Conservation (phyloP, 345 rosid species). For the Mangifera indica region DNA sequence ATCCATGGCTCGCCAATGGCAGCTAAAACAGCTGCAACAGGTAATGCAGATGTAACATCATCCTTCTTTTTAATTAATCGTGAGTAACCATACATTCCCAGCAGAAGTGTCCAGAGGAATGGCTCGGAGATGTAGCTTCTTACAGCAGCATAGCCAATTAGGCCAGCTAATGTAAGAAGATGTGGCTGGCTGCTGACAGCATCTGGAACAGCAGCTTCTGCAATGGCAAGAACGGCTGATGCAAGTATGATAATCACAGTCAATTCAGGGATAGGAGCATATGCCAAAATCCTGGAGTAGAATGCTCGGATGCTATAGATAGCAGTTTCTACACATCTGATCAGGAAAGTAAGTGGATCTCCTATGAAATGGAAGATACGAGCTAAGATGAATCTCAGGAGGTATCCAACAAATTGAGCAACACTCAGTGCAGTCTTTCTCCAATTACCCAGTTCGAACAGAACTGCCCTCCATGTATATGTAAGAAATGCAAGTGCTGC, state of each 20-base stretch:
- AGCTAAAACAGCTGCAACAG: conserved; percentile 72
- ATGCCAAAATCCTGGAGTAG: conserved; percentile 68
- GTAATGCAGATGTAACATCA: conserved; percentile 75
- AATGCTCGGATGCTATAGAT: conserved; percentile 55
- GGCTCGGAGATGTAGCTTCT: conserved; percentile 72
- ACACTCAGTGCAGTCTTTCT: conserved; percentile 42
- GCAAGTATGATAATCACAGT: conserved; percentile 60
- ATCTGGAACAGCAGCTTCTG: conserved; percentile 70
- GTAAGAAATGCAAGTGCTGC: conserved; percentile 73
- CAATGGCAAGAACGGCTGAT: conserved; percentile 72
- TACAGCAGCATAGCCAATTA: conserved; percentile 77
- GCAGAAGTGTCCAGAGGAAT: conserved; percentile 70
- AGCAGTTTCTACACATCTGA: conserved; percentile 52
- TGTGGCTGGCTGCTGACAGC: conserved; percentile 59
- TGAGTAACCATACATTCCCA: conserved; percentile 62
- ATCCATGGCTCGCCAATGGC: conserved; percentile 95
- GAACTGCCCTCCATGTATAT: conserved; percentile 83
- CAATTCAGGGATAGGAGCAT: conserved; percentile 69
- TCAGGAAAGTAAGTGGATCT: conserved; percentile 64
- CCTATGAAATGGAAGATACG: conserved; percentile 71
- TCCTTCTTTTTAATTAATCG: conserved; percentile 64
- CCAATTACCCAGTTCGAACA: conserved; percentile 81
- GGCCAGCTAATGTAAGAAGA: conserved; percentile 60
- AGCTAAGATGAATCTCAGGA: conserved; percentile 62
- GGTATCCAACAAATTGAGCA: conserved; percentile 51